These are phyloP conservation scores for Pogostemon cablin DNA, from an alignment of 257 asterid genomes.

Conservation along the genomic window DNA sequence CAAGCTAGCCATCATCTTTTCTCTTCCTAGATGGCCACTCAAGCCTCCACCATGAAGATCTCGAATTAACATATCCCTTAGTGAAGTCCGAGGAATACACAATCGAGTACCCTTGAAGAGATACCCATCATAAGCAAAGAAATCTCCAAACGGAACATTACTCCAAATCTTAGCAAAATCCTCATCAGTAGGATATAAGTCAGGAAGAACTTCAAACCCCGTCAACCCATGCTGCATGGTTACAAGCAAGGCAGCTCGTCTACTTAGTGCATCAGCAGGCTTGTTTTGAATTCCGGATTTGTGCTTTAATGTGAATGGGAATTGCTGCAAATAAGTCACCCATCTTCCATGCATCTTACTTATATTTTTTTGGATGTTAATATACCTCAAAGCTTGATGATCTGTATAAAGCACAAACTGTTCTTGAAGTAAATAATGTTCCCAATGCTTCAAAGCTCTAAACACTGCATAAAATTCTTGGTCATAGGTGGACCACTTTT, in stretches of 20 bases:
- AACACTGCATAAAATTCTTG: too few relatives aligned
- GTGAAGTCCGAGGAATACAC: background rate
- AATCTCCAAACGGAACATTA: background rate
- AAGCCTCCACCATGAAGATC: background rate
- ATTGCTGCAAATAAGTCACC: too few relatives aligned
- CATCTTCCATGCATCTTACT: too few relatives aligned
- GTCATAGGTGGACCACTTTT: too few relatives aligned
- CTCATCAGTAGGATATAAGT: background rate
- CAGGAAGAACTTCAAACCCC: background rate
- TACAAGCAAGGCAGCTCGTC: background rate
- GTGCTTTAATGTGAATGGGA: background rate
- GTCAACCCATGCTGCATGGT: background rate
- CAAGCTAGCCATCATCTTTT: too few relatives aligned
- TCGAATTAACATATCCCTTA: background rate
- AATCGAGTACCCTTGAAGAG: background rate
- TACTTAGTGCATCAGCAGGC: background rate
- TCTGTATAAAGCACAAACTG: too few relatives aligned
- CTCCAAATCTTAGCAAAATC: background rate
- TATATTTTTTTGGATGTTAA: too few relatives aligned
- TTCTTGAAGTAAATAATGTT: too few relatives aligned
- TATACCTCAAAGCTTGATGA: too few relatives aligned
- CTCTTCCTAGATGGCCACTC: background rate
- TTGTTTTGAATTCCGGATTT: background rate
- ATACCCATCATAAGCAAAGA: background rate
- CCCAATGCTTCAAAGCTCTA: too few relatives aligned